Base-by-base conservation (phyloP, 306 rosid species). In the Biancaea sappan region DNA sequence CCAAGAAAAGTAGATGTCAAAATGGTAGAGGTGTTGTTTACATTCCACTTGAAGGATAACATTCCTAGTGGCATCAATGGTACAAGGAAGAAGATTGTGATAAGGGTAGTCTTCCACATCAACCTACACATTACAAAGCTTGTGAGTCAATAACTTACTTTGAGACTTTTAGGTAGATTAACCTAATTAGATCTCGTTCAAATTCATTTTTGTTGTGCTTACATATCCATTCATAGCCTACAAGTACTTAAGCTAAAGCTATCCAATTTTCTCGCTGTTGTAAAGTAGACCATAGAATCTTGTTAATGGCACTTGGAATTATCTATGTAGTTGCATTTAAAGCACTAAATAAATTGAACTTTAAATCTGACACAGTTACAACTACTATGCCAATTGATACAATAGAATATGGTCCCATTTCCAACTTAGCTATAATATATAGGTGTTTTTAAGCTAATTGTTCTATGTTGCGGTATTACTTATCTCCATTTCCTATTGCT, bases 11-110 rank as follows among this genome's bases (percentile, higher is more conserved):
- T 95, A 2, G 98, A 94, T 59, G 83, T 60, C 13, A 94, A 64
- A 83, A 94, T 52, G 0, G 96, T 89, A 28, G 84, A 44, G 56
- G 85, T 18, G 71, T 81, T 94, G 71, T 79, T 80, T 35, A 83
- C 58, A 82, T 94, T 71, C 98, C 99, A 94, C 38, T 84, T 77
- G 81, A 94, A 94, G 24, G 90, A 82, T 44, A 94, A 54, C 5
- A 90, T 84, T 79, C 99, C 99, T 31, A 98, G 99, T 59, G 99
- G 96, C 99, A 92, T 94, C 81, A 92, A 78, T 50, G 93, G 88
- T 38, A 92, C 79, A 68, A 92, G 81, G 87, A 94, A 94, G 85
- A 94, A 86, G 28, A 94, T 62, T 54, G 97, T 88, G 41, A 86
- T 69, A 0, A 97, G 97, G 16, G 96, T 90, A 5, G 99, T 92